Base-by-base conservation (phyloP, 352 stramenopile genomes). In the Phytophthora brassicae region DNA sequence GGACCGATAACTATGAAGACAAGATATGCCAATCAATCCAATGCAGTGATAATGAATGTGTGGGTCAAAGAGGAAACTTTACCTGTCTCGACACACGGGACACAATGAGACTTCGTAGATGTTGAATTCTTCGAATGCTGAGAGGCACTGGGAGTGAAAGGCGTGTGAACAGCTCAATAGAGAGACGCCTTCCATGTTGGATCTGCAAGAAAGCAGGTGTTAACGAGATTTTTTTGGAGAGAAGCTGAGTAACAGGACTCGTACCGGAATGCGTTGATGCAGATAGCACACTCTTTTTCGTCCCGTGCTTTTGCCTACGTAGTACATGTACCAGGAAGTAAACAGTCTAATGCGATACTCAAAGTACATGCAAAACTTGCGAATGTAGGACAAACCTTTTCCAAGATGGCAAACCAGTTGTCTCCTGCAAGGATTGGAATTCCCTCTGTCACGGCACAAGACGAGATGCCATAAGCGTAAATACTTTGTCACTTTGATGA, bases 111-210 rank as follows among this genome's bases (percentile, higher is more conserved):
- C 66, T 52, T 92, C 84, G 68, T 94, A 93, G 64, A 94, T 91
- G 68, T 88, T 93, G 54, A 96, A 96, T 36, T 87, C 64, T 56
- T 94, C 87, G 53, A 96, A 96, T 4, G 87, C 84, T 8, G 50
- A 59, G 3, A 96, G 71, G 39, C 87, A 96, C 33, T 79, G 74
- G 17, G 68, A 36, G 56, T 96, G 87, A 55, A 96, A 92, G 7
- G 74, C 49, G 35, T 96, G 87, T 39, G 83, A 87, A 51, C 87
- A 96, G 55, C 77, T 96, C 49, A 96, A 66, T 22, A 96, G 58
- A 16, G 68, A 59, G 6, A 79, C 76, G n/a, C 67, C 68, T 7
- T 48, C 33, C 64, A 76, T 78, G 22, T 52, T 64, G 2, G 52
- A 39, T 24, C 79, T 88, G 29, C 38, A 44, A 11, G n/a, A n/a